These are phyloP conservation scores for Solanum sparsipilum DNA, from an alignment of 257 asterid species.

Conservation along the genomic window DNA sequence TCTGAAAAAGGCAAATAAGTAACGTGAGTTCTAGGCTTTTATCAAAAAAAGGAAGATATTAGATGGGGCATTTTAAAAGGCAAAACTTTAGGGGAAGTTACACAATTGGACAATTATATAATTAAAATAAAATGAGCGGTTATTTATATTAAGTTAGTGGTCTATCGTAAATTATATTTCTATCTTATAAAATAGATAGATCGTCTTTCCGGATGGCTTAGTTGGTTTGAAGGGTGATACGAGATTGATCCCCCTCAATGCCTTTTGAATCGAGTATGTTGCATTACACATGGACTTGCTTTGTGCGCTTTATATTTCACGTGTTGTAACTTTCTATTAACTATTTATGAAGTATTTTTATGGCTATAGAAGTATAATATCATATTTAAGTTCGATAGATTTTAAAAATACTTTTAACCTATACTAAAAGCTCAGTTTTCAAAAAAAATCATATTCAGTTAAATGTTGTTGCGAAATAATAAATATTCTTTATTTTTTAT, in stretches of 20 bases:
- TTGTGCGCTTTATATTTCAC: neutral
- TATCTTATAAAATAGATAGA: neutral
- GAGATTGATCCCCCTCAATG: neutral
- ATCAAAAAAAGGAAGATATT: neutral
- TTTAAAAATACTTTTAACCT: neutral
- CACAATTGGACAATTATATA: neutral
- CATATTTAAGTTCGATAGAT: neutral
- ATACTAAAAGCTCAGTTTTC: neutral
- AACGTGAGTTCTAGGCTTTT: neutral
- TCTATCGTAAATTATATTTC: too few species aligned
- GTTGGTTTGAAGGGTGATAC: neutral
- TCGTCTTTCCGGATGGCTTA: neutral
- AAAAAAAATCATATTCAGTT: neutral
- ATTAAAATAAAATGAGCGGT: neutral
- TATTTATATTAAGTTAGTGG: neutral
- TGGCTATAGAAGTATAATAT: too few species aligned
- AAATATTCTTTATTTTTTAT: neutral
- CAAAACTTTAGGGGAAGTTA: neutral
- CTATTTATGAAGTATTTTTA: too few species aligned
- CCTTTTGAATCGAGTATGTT: neutral
- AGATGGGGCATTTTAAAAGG: neutral
- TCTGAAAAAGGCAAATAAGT: neutral
- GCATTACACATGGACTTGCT: rapidly evolving
- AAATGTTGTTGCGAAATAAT: rapidly evolving
- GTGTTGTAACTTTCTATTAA: too few species aligned